phyloP scores from a whole-genome alignment of 495 filamentous ascomycete genomes.

The Darksidea phi region DNA sequence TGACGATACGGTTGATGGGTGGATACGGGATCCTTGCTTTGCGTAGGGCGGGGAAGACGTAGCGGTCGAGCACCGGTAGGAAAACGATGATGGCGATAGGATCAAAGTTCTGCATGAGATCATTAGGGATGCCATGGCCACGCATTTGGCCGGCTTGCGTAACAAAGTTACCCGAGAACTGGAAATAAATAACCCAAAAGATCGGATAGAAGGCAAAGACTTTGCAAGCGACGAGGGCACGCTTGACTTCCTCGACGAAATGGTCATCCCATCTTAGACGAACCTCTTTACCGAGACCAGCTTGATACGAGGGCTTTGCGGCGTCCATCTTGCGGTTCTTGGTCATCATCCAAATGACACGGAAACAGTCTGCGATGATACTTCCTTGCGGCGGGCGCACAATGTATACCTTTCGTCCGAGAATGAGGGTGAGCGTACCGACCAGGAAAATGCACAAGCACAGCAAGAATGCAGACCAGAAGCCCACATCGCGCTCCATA shows the following conservation, averaged over 20 bases:
- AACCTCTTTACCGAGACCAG: constrained; percentile 45
- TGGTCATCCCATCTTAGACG: constrained; percentile 58
- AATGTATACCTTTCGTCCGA: constrained; percentile 59
- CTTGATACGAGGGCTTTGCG: constrained; percentile 60
- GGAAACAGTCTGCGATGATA: constrained; percentile 61
- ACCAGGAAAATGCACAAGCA: constrained; percentile 60
- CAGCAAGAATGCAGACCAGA: constrained; percentile 75
- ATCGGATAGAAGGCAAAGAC: constrained; percentile 62
- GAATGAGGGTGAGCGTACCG: constrained; percentile 53
- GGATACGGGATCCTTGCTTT: constrained; percentile 63
- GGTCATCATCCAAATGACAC: constrained; percentile 59
- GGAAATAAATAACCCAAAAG: constrained; percentile 46
- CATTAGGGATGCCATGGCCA: constrained; percentile 63
- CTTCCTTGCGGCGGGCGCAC: constrained; percentile 64
- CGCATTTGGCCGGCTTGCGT: constrained; percentile 56
- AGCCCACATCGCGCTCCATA: constrained; percentile 66
- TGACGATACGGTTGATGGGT: constrained; percentile 72
- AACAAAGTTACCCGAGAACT: constrained; percentile 52
- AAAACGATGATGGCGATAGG: constrained; percentile 70
- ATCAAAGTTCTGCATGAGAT: constrained; percentile 75
- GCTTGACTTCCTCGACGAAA: constrained; percentile 64
- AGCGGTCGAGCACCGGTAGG: constrained; percentile 66
- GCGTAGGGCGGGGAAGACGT: constrained; percentile 67
- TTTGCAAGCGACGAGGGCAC: constrained; percentile 58
- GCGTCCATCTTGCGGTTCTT: constrained; percentile 48